phyloP scores from a whole-genome alignment of 495 filamentous ascomycete genomes.

The Aspergillus sparsus region DNA sequence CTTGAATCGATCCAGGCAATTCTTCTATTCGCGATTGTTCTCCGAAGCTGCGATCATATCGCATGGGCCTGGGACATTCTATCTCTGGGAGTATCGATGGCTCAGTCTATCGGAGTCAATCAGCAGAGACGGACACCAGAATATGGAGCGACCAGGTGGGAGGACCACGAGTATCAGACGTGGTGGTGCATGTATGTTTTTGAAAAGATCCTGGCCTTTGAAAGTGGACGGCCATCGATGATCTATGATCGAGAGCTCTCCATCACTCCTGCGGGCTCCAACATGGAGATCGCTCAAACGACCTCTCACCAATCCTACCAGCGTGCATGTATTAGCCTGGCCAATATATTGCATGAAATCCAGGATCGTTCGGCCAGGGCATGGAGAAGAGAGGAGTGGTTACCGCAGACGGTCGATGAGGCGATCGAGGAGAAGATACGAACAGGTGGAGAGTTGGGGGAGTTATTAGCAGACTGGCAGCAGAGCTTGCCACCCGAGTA shows the following conservation, averaged over 20 bases:
- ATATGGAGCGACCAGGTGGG: too few species aligned
- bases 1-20: slow-evolving; percentile 5
- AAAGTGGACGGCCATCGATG: slow-evolving; percentile 11
- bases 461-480: slow-evolving; percentile 1
- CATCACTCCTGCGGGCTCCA: neutral
- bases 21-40: neutral
- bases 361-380: slow-evolving; percentile 4
- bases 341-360: slow-evolving; percentile 9
- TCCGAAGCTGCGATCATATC: slow-evolving; percentile 8
- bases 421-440: slow-evolving; percentile 13
- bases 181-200: slow-evolving; percentile 18
- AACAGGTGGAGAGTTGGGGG: slow-evolving; percentile 8
- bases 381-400: slow-evolving; percentile 14
- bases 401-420: slow-evolving; percentile 12
- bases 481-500: slow-evolving; percentile 2
- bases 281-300: too few species aligned
- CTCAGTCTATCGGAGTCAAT: slow-evolving; percentile 10
- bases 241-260: slow-evolving; percentile 12
- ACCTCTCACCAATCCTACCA: neutral
- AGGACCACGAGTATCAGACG: neutral
- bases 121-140: neutral
- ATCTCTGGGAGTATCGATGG: slow-evolving; percentile 2
- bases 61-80: slow-evolving; percentile 13
- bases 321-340: slow-evolving; percentile 6
- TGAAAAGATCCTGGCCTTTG: slow-evolving; percentile 15